A percentile compares a stretch with the other conserved stretches of the same genome.
phyloP scores from a whole-genome alignment of 768 basidiomycete genomes.

The Ramaria rubella region DNA sequence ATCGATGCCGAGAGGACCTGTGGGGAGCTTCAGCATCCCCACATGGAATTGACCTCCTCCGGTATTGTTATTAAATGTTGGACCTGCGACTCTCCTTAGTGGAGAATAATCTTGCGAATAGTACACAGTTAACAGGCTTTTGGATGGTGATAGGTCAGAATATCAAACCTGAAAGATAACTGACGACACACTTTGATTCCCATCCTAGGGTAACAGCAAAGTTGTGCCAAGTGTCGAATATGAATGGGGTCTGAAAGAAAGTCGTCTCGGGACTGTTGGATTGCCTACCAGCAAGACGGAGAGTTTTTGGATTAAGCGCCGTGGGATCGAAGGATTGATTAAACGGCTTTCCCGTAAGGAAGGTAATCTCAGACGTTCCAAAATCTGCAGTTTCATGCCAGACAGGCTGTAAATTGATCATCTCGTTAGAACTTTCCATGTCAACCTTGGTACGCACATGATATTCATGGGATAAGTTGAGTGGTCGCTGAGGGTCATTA shows the following conservation, averaged over 20 bases:
- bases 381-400: constrained; percentile 18
- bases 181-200: constrained; percentile 9
- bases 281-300: constrained; percentile 15
- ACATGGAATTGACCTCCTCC: constrained; percentile 25
- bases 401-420: constrained; percentile 8
- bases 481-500: constrained; percentile 14
- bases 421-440: not conserved
- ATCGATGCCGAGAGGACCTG: constrained; percentile 15
- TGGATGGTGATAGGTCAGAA: not conserved
- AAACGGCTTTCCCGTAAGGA: constrained; percentile 17
- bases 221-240: constrained; percentile 15
- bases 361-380: constrained; percentile 11
- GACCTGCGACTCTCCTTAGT: constrained; percentile 13
- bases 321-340: constrained; percentile 14
- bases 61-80: constrained; percentile 13
- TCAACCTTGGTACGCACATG: constrained; percentile 12
- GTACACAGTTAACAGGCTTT: constrained; percentile 16
- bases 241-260: constrained; percentile 14
- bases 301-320: constrained; percentile 12
- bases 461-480: constrained; percentile 18
- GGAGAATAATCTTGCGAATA: constrained; percentile 15
- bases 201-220: constrained; percentile 17
- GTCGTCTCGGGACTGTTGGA: constrained; percentile 12
- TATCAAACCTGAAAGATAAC: not conserved
- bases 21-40: constrained; percentile 20